phyloP scores from a whole-genome alignment of 202 grass and related monocot species.

The Alloteropsis angusta region DNA sequence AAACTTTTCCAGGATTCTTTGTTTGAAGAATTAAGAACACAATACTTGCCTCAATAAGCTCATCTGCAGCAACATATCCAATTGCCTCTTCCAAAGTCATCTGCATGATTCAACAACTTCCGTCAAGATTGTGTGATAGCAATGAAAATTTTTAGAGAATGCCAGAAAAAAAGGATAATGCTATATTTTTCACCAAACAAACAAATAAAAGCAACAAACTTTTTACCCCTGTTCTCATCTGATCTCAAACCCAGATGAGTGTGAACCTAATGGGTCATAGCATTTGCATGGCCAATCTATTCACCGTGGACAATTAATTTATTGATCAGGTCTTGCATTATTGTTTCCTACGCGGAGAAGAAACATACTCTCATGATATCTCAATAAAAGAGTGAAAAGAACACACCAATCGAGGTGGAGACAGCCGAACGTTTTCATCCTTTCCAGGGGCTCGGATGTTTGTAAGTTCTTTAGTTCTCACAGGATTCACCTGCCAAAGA shows the following conservation, averaged over 20 bases:
- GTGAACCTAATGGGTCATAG: background rate
- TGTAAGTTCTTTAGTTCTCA: conserved; percentile 94
- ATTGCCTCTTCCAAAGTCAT: conserved; percentile 97
- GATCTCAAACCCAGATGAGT: background rate
- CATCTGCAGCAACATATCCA: conserved; percentile 98
- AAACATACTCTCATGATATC: background rate
- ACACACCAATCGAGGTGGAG: conserved; percentile 88
- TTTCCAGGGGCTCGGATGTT: conserved; percentile 91
- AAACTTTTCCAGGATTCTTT: background rate
- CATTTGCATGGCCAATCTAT: background rate
- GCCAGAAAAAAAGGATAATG: background rate
- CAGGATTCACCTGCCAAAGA: conserved; percentile 70
- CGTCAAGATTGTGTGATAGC: conserved; percentile 19
- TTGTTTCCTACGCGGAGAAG: background rate
- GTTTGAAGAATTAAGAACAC: conserved; percentile 16
- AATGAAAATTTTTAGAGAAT: background rate
- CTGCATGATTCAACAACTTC: conserved; percentile 47
- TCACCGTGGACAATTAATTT: background rate
- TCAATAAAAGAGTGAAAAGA: background rate
- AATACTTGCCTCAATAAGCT: conserved; percentile 90
- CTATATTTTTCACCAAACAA: conserved; percentile 13
- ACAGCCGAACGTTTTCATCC: conserved; percentile 86
- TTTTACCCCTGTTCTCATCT: background rate
- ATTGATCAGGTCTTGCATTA: background rate
- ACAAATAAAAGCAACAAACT: background rate